Base-by-base conservation (phyloP, 176 grass and related monocot genomes). In the Dactylis glomerata region DNA sequence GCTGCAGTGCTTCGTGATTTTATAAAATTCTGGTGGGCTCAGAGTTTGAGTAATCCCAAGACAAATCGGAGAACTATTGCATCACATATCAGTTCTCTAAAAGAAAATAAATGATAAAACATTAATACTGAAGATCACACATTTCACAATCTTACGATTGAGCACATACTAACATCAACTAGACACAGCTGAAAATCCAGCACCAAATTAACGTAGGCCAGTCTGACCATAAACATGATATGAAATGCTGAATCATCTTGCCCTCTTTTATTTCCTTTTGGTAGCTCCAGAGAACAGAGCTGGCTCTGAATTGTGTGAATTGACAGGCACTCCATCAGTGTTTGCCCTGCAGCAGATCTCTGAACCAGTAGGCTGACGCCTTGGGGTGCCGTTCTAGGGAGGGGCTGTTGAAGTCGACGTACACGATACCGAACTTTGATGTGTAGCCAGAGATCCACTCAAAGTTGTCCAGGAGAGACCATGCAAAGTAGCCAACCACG, bases 381-480 rank as follows among this genome's bases (percentile, higher is more conserved):
- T 94, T 94, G 0, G 92, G 92, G 49, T 89, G 80, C 28, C 89
- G 84, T 22, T 87, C 83, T 1, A 87, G 85, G 1, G 42, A 49
- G 42, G 42, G 70, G 70, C 70, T 87, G 26, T 80, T 83, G 64
- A 69, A 94, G 61, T 94, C 89, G 1, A 92, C 85, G 2, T 92
- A 94, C 4, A 92, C 87, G 20, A 92, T 66, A 24, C 89, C 92
- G 23, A 94, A 92, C 68, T 91, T 92, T 37, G 87, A 92, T 0
- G 81, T 80, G 73, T 92, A 92, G 0, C 92, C 92, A 3, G 85
- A 84, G 19, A 20, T 36, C 89, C 89, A 92, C 70, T 94, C 92
- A 5, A 92, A 87, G 82, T 94, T 92, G 41, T 92, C 92, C 2
- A 94, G 87, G 22, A 91, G 84, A 84, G 92, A 94, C 92, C 92